Percentiles rank a stretch among this genome's conserved stretches.
phyloP scores from a whole-genome alignment of 225 moss, liverwort and hornwort genomes.

The Pseudisothecium myosuroides region DNA sequence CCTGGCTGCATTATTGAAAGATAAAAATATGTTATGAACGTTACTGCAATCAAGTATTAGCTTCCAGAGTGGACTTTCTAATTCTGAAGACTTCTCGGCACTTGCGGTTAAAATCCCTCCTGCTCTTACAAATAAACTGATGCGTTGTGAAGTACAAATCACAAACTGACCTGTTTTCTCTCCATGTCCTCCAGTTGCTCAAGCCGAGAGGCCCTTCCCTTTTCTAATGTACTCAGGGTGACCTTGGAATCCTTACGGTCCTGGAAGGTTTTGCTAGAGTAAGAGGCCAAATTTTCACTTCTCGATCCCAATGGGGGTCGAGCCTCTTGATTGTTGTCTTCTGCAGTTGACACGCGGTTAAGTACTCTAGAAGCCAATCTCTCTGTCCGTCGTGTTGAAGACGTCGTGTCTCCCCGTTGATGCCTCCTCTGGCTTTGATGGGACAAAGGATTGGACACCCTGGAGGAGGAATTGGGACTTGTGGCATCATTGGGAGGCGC shows the following conservation, averaged over 20 bases:
- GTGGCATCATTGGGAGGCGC: not conserved
- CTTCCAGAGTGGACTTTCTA: too few species aligned
- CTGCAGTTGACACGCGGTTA: not conserved
- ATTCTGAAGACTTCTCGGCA: not conserved
- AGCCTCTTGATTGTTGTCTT: not conserved
- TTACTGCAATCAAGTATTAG: not conserved
- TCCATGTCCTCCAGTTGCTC: constrained; percentile 5
- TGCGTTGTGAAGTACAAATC: not conserved
- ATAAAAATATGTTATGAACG: not conserved
- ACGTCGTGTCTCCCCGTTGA: not conserved
- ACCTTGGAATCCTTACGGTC: not conserved
- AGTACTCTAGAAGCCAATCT: not conserved
- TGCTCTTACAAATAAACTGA: not conserved
- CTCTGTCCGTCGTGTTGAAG: not conserved
- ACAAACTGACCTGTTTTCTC: constrained; percentile 19
- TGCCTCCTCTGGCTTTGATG: not conserved
- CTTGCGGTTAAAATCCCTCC: not conserved
- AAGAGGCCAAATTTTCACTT: constrained; percentile 21
- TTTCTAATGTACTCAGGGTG: not conserved
- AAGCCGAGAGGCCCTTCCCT: not conserved
- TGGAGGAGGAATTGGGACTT: not conserved
- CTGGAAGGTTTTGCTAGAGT: not conserved
- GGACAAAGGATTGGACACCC: not conserved
- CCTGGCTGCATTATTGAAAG: not conserved
- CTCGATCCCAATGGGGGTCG: constrained; percentile 15